phyloP scores from a whole-genome alignment of 306 rosid species.

The Lathyrus tuberosus region DNA sequence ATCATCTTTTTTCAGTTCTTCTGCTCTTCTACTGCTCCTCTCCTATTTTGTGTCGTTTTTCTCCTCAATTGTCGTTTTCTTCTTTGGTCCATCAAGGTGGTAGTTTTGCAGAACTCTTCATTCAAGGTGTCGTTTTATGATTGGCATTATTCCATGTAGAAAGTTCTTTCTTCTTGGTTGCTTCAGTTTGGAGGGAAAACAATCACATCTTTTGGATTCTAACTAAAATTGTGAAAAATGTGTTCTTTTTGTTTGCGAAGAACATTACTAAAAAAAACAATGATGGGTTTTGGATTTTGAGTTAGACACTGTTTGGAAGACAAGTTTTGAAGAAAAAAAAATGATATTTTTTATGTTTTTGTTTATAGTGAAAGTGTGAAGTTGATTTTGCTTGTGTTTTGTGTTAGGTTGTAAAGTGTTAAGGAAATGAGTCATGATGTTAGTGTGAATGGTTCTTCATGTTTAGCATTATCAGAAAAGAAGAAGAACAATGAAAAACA shows the following conservation, averaged over 20 bases:
- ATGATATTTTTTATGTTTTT: constrained; percentile 2
- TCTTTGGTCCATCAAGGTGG: background rate
- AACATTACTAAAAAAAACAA: background rate
- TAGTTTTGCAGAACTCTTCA: constrained; percentile 5
- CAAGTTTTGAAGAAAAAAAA: background rate
- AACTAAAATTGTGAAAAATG: background rate
- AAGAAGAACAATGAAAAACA: constrained; percentile 45
- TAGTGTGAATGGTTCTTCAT: constrained; percentile 48
- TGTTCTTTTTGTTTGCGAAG: background rate
- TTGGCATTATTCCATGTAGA: constrained; percentile 3
- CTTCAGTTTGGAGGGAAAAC: background rate
- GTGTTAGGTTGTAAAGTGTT: background rate
- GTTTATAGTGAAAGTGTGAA: constrained; percentile 5
- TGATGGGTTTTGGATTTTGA: constrained; percentile 9
- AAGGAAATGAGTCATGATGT: constrained; percentile 54
- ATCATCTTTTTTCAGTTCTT: constrained; percentile 3
- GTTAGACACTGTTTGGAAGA: background rate
- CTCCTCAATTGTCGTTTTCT: constrained; percentile 35
- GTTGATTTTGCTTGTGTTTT: background rate
- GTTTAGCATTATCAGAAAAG: constrained; percentile 63
- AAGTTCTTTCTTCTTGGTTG: constrained; percentile 12
- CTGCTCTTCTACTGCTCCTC: constrained; percentile 2
- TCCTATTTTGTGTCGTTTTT: constrained; percentile 37
- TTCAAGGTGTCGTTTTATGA: constrained; percentile 11
- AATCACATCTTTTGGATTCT: background rate